These are phyloP conservation scores for Schizochytrium sp. DNA, from an alignment of 108 stramenopile genomes.

Conservation along the genomic window DNA sequence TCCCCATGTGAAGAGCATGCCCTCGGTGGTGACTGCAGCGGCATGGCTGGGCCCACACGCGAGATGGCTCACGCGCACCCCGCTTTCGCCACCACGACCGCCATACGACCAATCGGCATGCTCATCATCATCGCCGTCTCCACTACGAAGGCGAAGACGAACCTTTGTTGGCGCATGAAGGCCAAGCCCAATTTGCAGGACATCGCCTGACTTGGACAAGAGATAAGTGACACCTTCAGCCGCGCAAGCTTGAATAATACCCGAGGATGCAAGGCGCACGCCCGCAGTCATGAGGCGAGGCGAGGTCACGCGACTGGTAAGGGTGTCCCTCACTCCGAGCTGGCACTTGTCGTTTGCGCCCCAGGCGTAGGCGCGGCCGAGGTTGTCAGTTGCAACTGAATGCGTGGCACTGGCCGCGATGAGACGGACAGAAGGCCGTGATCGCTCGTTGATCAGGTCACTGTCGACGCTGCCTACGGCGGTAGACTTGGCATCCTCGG, in stretches of 20 bases:
- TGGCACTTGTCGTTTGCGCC: not conserved
- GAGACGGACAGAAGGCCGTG: not conserved
- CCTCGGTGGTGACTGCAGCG: constrained; percentile 2
- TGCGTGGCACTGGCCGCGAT: not conserved
- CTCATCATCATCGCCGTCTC: not conserved
- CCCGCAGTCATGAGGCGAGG: not conserved
- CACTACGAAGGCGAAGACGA: not conserved
- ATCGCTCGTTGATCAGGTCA: not conserved
- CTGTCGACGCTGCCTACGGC: not conserved
- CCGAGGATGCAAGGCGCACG: not conserved
- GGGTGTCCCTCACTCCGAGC: not conserved
- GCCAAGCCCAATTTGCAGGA: not conserved
- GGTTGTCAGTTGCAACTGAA: not conserved
- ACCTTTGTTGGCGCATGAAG: not conserved
- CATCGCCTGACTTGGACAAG: not conserved
- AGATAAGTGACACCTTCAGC: not conserved
- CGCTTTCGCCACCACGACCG: not conserved
- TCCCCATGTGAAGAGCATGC: not conserved
- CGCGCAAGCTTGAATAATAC: not conserved
- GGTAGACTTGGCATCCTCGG: not conserved
- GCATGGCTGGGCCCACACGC: constrained; percentile 3
- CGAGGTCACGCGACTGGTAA: not conserved
- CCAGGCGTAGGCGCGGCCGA: not conserved
- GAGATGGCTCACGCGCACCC: not conserved
- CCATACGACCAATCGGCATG: not conserved